Conservation (phyloP, 805 yeast genomes). For the Candida dendrica region DNA sequence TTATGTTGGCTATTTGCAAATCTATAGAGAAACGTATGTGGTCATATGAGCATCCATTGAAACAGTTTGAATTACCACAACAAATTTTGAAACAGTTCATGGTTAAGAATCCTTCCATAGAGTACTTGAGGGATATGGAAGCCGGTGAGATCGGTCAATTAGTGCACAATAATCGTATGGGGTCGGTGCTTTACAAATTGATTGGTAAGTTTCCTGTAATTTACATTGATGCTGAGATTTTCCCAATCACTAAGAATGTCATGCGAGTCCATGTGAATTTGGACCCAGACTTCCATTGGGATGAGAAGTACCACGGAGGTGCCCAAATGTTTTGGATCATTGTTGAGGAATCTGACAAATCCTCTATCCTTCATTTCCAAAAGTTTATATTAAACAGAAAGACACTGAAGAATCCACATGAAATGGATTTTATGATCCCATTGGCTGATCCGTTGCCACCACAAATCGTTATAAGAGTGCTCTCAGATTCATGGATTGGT, state of each 20-base stretch:
- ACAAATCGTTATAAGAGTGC: constrained; percentile 70
- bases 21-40: constrained; percentile 79
- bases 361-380: constrained; percentile 74
- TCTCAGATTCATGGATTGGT: constrained; percentile 88
- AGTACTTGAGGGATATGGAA: constrained; percentile 63
- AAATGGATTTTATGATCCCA: constrained; percentile 89
- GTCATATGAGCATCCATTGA: constrained; percentile 86
- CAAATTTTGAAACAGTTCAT: constrained; percentile 56
- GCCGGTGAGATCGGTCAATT: constrained; percentile 79
- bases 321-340: constrained; percentile 88
- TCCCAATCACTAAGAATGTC: constrained; percentile 83
- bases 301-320: constrained; percentile 68
- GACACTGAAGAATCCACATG: constrained; percentile 50
- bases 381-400: constrained; percentile 61
- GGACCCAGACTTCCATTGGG: constrained; percentile 83
- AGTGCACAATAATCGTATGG: constrained; percentile 77
- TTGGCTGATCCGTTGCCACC: constrained; percentile 83
- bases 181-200: constrained; percentile 49
- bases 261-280: constrained; percentile 70
- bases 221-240: constrained; percentile 69
- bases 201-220: constrained; percentile 72
- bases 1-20: constrained; percentile 75
- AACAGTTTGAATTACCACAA: constrained; percentile 77
- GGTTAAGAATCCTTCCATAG: constrained; percentile 61
- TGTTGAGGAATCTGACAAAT: constrained; percentile 77